These are phyloP conservation scores for Solanum bulbocastanum DNA, from an alignment of 257 asterid species.

Conservation along the genomic window DNA sequence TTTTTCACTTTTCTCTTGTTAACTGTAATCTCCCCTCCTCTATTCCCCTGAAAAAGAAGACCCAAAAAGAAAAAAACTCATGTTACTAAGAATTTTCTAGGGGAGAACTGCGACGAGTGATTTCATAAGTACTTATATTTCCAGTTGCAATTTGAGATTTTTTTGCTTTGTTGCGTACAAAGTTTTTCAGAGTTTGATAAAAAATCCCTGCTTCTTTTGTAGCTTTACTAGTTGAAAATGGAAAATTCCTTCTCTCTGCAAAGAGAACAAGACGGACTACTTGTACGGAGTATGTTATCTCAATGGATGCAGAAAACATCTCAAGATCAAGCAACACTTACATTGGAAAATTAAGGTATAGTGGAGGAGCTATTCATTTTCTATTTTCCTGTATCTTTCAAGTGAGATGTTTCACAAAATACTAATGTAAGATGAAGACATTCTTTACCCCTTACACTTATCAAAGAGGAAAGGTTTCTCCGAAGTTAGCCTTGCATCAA, in stretches of 20 bases:
- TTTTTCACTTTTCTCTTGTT: background rate
- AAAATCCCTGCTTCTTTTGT: conserved; percentile 1
- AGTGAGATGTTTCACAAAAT: background rate
- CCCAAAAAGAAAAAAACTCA: background rate
- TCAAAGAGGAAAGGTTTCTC: background rate
- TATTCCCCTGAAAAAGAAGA: background rate
- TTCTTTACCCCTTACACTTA: background rate
- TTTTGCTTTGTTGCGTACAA: background rate
- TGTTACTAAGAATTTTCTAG: background rate
- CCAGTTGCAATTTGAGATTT: background rate
- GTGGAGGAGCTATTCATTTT: background rate
- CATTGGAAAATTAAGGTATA: conserved; percentile 78
- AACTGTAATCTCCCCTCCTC: background rate
- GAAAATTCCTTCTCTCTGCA: conserved; percentile 96
- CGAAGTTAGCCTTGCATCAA: background rate
- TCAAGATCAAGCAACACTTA: conserved; percentile 87
- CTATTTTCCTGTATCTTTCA: background rate
- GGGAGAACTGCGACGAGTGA: background rate
- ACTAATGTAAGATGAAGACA: background rate
- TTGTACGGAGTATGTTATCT: conserved; percentile 87
- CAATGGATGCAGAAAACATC: conserved; percentile 82
- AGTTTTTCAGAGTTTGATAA: conserved; percentile 1
- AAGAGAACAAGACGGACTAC: conserved; percentile 94
- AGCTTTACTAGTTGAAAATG: conserved; percentile 93
- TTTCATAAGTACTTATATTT: background rate